phyloP scores from a whole-genome alignment of 73 alveolate genomes.

The Paramecium biaurelia region DNA sequence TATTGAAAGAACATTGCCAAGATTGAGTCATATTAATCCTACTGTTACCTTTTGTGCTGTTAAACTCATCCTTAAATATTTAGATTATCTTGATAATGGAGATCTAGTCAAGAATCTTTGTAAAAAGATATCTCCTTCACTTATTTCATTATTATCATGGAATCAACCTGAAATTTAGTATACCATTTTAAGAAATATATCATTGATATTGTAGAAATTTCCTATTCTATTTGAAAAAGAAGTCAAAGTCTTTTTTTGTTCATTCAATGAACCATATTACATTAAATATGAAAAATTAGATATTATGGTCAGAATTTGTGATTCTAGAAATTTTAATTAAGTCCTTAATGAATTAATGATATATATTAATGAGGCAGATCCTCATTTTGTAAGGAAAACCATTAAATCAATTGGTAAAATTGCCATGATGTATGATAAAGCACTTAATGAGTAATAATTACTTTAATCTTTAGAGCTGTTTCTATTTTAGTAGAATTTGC shows the following conservation, averaged over 20 bases:
- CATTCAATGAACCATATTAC: conserved; percentile 91
- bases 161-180: conserved; percentile 87
- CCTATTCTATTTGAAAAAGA: conserved; percentile 89
- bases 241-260: conserved; percentile 90
- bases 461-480: conserved; percentile 66
- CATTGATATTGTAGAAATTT: conserved; percentile 87
- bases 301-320: conserved; percentile 86
- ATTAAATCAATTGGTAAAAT: conserved; percentile 88
- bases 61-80: conserved; percentile 84
- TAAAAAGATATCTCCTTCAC: conserved; percentile 84
- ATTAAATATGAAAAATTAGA: conserved; percentile 93
- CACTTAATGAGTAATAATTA: conserved; percentile 73
- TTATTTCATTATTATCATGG: conserved; percentile 84
- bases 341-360: conserved; percentile 84
- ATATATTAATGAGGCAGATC: conserved; percentile 89
- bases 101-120: conserved; percentile 88
- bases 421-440: conserved; percentile 89
- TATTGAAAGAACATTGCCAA: conserved; percentile 86
- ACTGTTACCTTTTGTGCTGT: conserved; percentile 91
- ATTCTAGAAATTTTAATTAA: conserved; percentile 81
- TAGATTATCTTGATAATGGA: conserved; percentile 83
- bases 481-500: conserved; percentile 75
- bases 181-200: conserved; percentile 84
- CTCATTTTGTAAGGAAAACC: conserved; percentile 84
- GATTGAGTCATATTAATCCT: conserved; percentile 83